Evolutionary conservation across 1,284 basidiomycete species (phyloP).

Genomic region (Phaffia rhodozyma): DNA sequence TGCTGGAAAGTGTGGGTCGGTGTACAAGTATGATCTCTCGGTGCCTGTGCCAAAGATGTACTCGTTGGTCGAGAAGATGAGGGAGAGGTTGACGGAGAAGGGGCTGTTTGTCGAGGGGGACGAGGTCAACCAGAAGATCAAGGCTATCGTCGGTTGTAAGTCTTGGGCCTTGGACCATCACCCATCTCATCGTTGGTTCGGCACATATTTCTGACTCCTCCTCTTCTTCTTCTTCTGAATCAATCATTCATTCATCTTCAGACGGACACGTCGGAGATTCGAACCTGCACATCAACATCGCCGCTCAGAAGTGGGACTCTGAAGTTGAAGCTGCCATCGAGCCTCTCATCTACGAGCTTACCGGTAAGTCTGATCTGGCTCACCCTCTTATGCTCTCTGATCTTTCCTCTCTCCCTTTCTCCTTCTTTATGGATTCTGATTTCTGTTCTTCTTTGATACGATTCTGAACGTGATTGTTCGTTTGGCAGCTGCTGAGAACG

Average conservation of each 20-base stretch:
- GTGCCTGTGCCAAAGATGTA: conserved; percentile 84
- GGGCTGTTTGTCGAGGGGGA: conserved; percentile 52
- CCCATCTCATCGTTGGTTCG: too few relatives aligned
- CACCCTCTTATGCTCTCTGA: conserved; percentile 28
- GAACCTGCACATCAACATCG: conserved; percentile 88
- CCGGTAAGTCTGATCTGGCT: conserved; percentile 34
- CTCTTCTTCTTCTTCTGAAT: neutral
- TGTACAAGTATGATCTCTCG: conserved; percentile 96
- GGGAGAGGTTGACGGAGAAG: conserved; percentile 57
- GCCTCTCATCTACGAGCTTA: conserved; percentile 90
- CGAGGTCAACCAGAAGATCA: conserved; percentile 51
- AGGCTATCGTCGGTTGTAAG: conserved; percentile 59
- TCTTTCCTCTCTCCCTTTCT: conserved; percentile 9
- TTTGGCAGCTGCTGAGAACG: conserved; percentile 42
- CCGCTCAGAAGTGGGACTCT: conserved; percentile 69
- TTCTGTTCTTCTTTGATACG: neutral
- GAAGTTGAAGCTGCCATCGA: conserved; percentile 81
- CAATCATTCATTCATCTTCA: neutral
- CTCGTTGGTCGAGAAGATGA: conserved; percentile 69
- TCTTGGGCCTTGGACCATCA: neutral
- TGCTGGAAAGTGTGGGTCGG: conserved; percentile 83
- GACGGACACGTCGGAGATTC: conserved; percentile 97
- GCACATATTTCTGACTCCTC: too few relatives aligned
- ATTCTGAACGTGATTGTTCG: neutral
- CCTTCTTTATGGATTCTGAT: neutral